Evolutionary conservation across 2,329 filamentous ascomycete genomes (phyloP).

Genomic region (Diaporthe destruens): DNA sequence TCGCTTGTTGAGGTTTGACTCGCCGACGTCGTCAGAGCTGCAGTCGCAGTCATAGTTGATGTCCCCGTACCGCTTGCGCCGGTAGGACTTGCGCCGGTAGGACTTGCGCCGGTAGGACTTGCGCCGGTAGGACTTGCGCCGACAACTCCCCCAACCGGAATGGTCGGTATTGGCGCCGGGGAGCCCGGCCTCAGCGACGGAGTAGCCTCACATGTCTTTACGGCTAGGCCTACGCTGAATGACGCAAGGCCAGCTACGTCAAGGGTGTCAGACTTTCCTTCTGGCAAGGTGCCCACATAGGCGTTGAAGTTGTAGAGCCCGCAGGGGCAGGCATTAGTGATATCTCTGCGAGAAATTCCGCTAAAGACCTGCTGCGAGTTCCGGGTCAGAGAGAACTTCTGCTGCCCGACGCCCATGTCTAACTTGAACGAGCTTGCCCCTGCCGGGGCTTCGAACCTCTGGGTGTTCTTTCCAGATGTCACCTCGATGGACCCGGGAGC

Average conservation of each 20-base stretch:
- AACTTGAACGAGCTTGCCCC: conserved; percentile 59
- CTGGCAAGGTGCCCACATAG: conserved; percentile 65
- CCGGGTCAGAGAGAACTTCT: conserved; percentile 61
- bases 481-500: conserved; percentile 58
- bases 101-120: neutral
- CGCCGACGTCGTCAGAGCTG: neutral
- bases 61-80: neutral
- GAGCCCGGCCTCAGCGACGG: conserved; percentile 41
- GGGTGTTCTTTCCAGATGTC: conserved; percentile 57
- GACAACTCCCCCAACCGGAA: conserved; percentile 30
- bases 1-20: neutral
- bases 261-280: conserved; percentile 52
- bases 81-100: neutral
- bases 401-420: conserved; percentile 61
- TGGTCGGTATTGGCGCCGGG: conserved; percentile 45
- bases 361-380: conserved; percentile 56
- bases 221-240: conserved; percentile 48
- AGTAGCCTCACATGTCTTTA: conserved; percentile 46
- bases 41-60: neutral
- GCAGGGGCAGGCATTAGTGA: conserved; percentile 62
- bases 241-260: conserved; percentile 50
- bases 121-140: conserved; percentile 7
- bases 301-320: conserved; percentile 70
- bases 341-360: conserved; percentile 62
- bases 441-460: conserved; percentile 60